Conservation (phyloP, 176 grass and related monocot genomes). For the Avena sativa region DNA sequence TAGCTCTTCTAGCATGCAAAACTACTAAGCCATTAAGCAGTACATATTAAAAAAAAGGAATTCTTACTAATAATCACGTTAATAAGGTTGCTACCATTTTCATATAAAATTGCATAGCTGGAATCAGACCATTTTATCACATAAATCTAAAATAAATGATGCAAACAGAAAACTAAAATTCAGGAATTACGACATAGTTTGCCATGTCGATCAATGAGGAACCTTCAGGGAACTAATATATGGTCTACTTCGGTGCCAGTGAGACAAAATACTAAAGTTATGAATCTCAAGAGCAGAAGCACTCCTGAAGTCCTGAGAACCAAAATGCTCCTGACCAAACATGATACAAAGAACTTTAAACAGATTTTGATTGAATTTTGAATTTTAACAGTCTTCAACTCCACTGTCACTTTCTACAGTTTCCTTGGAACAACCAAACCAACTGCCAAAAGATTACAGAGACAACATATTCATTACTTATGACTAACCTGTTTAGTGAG, state of each 20-base stretch:
- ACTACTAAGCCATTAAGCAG: constrained; percentile 1
- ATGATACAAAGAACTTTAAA: constrained; percentile 22
- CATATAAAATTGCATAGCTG: background rate
- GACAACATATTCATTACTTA: constrained; percentile 14
- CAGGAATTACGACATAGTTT: constrained; percentile 7
- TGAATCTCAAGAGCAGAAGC: constrained; percentile 24
- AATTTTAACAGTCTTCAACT: constrained; percentile 14
- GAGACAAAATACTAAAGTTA: constrained; percentile 10
- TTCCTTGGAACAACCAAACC: background rate
- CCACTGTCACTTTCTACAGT: background rate
- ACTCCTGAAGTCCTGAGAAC: constrained; percentile 8
- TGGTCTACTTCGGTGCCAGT: constrained; percentile 1
- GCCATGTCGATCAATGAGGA: background rate
- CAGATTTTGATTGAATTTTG: constrained; percentile 3
- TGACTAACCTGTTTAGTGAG: constrained; percentile 83
- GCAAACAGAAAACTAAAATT: constrained; percentile 2
- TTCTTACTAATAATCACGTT: constrained; percentile 18
- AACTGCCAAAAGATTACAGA: constrained; percentile 21
- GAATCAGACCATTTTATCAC: constrained; percentile 17
- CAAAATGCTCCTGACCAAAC: constrained; percentile 5
- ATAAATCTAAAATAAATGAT: background rate
- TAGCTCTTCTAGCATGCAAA: constrained; percentile 32
- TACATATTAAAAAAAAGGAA: constrained; percentile 7
- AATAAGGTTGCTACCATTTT: constrained; percentile 22
- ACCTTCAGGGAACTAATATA: background rate